phyloP scores from a whole-genome alignment of 495 filamentous ascomycete genomes.

The Aspergillus ostianus region DNA sequence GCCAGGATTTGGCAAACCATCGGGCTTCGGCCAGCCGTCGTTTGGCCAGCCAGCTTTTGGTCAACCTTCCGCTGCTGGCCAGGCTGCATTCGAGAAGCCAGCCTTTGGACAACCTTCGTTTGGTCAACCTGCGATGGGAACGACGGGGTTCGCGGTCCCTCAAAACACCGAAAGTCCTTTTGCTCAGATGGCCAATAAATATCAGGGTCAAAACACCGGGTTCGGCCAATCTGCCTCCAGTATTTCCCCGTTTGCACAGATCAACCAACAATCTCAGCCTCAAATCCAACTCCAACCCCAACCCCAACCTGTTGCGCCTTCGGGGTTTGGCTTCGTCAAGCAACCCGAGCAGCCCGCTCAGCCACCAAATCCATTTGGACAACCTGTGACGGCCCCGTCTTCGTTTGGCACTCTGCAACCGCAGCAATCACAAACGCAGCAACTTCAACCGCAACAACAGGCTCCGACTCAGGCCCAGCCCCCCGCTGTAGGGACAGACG shows the following conservation, averaged over 20 bases:
- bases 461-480: conserved; percentile 4
- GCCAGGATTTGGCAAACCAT: conserved; percentile 28
- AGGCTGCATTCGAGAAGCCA: conserved; percentile 30
- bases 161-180: conserved; percentile 32
- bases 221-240: conserved; percentile 29
- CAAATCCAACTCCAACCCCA: neutral
- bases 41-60: conserved; percentile 24
- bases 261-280: conserved; percentile 21
- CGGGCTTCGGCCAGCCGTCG: conserved; percentile 5
- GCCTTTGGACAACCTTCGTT: conserved; percentile 5
- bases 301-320: conserved; percentile 4
- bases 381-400: conserved; percentile 29
- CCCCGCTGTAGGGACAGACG: conserved; percentile 7
- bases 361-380: conserved; percentile 29
- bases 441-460: conserved; percentile 14
- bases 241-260: conserved; percentile 33
- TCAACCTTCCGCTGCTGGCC: conserved; percentile 25
- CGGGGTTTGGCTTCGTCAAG: conserved; percentile 24
- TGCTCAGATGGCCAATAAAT: conserved; percentile 27
- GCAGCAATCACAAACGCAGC: conserved; percentile 20
- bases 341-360: conserved; percentile 18
- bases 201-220: conserved; percentile 22
- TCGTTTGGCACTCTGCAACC: conserved; percentile 20
- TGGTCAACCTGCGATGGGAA: neutral
- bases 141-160: neutral